Conservation (phyloP, 257 asterid genomes). For the Gardenia jasminoides region DNA sequence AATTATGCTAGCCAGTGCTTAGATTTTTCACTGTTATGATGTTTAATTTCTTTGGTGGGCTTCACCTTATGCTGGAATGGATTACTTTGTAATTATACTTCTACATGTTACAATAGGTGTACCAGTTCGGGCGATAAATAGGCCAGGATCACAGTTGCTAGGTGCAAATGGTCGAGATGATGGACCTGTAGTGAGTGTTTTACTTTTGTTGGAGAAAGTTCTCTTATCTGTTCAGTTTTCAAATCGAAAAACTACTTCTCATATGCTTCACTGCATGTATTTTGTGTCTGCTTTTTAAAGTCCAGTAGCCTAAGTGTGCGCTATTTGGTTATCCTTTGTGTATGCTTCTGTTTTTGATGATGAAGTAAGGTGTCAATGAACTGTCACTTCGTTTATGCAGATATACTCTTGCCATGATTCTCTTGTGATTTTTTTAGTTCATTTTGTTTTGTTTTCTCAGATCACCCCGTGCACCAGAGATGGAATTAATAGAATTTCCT, state of each 20-base stretch:
- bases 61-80: slow-evolving; percentile 1
- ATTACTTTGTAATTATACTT: slow-evolving; percentile 23
- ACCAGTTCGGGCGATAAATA: slow-evolving; percentile 81
- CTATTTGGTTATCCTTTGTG: not conserved
- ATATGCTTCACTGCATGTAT: not conserved
- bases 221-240: not conserved
- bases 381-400: not conserved
- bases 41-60: not conserved
- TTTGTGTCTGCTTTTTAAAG: not conserved
- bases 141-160: slow-evolving; percentile 85
- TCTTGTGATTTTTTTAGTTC: slow-evolving; percentile 26
- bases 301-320: not conserved
- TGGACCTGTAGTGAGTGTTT: slow-evolving; percentile 80
- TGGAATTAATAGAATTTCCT: slow-evolving; percentile 80
- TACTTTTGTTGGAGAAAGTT: slow-evolving; percentile 6
- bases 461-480: slow-evolving; percentile 88
- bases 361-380: not conserved
- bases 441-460: slow-evolving; percentile 47
- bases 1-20: not conserved
- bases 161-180: slow-evolving; percentile 99
- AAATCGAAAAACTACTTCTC: too few species aligned
- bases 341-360: not conserved
- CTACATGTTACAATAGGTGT: slow-evolving; percentile 44
- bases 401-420: slow-evolving; percentile 1
- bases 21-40: not conserved